These are phyloP conservation scores for Crithidia acanthocephali DNA, from an alignment of 208 protist genomes.

Conservation along the genomic window DNA sequence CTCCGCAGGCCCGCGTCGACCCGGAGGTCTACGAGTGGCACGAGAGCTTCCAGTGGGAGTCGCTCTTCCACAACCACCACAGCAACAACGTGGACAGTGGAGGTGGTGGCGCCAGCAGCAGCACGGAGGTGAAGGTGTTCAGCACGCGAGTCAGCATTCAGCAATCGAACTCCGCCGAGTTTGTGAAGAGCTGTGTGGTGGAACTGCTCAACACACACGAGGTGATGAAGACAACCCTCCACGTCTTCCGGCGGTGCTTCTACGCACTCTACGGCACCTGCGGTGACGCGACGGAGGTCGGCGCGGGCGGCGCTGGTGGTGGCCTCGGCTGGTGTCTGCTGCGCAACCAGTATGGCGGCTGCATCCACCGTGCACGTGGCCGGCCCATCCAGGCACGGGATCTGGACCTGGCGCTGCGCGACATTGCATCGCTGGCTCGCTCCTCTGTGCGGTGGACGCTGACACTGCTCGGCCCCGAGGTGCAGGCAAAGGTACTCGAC, in stretches of 20 bases:
- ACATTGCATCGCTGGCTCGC: conserved; percentile 73
- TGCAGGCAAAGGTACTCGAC: conserved; percentile 34
- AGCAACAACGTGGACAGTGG: too few relatives aligned
- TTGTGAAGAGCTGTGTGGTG: conserved; percentile 42
- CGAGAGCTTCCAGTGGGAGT: conserved; percentile 85
- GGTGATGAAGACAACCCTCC: conserved; percentile 42
- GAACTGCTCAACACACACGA: conserved; percentile 52
- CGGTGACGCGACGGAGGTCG: conserved; percentile 49
- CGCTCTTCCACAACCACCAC: conserved; percentile 48
- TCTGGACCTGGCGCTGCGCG: conserved; percentile 69
- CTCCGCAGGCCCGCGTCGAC: conserved; percentile 22
- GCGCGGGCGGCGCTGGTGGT: conserved; percentile 45
- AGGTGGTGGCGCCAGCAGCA: conserved; percentile 1
- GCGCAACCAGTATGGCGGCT: conserved; percentile 71
- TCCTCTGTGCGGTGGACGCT: conserved; percentile 71
- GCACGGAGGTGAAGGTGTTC: conserved; percentile 7
- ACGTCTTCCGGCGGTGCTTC: conserved; percentile 88
- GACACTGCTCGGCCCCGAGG: conserved; percentile 49
- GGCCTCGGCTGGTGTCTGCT: conserved; percentile 73
- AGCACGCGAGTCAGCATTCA: conserved; percentile 17
- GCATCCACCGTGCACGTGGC: conserved; percentile 61
- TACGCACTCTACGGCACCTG: conserved; percentile 86
- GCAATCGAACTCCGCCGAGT: conserved; percentile 49
- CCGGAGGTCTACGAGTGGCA: conserved; percentile 47
- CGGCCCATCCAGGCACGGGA: conserved; percentile 54